A percentile compares a stretch with the other conserved stretches of the same genome.
These are phyloP conservation scores for Rosa hybrid DNA, from an alignment of 331 rosid genomes.

Conservation along the genomic window DNA sequence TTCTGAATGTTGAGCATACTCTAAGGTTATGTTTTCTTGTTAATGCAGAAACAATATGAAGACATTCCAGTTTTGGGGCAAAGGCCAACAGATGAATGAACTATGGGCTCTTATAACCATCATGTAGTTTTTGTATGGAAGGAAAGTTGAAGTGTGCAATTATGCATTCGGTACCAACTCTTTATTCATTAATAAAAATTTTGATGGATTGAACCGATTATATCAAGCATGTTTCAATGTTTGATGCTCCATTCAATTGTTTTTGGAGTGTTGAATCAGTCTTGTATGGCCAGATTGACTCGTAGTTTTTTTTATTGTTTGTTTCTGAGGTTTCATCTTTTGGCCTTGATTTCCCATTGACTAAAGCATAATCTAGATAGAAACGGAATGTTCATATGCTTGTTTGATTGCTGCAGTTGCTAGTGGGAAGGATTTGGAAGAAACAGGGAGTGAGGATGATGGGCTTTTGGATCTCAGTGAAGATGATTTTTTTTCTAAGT, in stretches of 20 bases:
- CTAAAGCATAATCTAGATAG: not conserved
- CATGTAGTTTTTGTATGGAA: too few relatives aligned
- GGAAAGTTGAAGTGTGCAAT: slow-evolving; percentile 22
- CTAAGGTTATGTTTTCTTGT: too few relatives aligned
- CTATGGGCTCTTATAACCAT: too few relatives aligned
- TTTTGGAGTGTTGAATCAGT: not conserved
- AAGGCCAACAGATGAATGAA: too few relatives aligned
- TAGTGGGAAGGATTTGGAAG: slow-evolving; percentile 26
- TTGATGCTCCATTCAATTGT: not conserved
- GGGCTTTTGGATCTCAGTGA: slow-evolving; percentile 95
- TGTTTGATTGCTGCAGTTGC: too few relatives aligned
- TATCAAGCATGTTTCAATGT: not conserved
- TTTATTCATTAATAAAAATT: slow-evolving; percentile 33
- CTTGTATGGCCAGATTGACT: not conserved
- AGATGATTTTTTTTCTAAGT: slow-evolving; percentile 74
- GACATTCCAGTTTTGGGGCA: too few relatives aligned
- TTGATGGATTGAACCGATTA: not conserved
- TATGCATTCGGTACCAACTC: slow-evolving; percentile 28
- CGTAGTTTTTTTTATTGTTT: not conserved
- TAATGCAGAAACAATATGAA: too few relatives aligned
- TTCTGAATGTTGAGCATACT: too few relatives aligned
- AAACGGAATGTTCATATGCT: not conserved
- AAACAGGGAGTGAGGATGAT: slow-evolving; percentile 98
- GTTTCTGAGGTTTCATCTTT: not conserved
- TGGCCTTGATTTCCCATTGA: not conserved